Evolutionary conservation across 371 early-diverging fungal species (phyloP).

Genomic region (Coemansia linderi): DNA sequence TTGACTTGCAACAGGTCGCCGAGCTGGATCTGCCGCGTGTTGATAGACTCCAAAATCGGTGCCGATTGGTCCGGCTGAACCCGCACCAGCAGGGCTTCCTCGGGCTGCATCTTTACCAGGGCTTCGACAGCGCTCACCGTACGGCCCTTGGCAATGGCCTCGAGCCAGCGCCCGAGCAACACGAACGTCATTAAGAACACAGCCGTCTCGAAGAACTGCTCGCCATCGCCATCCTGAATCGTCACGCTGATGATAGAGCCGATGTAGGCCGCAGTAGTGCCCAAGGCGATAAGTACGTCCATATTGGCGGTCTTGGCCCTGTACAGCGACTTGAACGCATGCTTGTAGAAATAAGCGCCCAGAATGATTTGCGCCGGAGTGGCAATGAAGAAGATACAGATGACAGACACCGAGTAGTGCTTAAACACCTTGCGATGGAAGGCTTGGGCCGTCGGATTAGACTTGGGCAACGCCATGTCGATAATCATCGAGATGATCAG

Average conservation of each 20-base stretch:
- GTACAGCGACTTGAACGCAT: constrained; percentile 73
- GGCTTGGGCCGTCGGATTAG: constrained; percentile 23
- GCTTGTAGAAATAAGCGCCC: constrained; percentile 75
- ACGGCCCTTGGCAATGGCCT: constrained; percentile 89
- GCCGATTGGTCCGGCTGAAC: constrained; percentile 10
- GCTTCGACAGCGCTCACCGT: constrained; percentile 73
- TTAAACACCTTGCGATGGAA: constrained; percentile 49
- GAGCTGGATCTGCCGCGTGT: constrained; percentile 79
- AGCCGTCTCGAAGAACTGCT: constrained; percentile 90
- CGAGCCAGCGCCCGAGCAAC: constrained; percentile 84
- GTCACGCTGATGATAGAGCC: constrained; percentile 68
- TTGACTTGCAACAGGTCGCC: constrained; percentile 83
- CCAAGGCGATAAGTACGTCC: constrained; percentile 89
- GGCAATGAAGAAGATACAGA: constrained; percentile 65
- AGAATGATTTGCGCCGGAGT: constrained; percentile 86
- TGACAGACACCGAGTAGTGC: constrained; percentile 59
- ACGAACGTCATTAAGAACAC: constrained; percentile 88
- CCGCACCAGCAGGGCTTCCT: constrained; percentile 41
- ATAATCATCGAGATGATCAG: constrained; percentile 81
- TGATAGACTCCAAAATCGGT: constrained; percentile 58
- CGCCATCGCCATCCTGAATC: constrained; percentile 49
- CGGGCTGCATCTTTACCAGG: constrained; percentile 53
- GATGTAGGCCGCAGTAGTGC: constrained; percentile 82
- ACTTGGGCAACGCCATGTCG: constrained; percentile 55
- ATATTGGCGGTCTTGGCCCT: constrained; percentile 81